Evolutionary conservation across 2,329 filamentous ascomycete species (phyloP).

Genomic region (Aspergillus fischeri): DNA sequence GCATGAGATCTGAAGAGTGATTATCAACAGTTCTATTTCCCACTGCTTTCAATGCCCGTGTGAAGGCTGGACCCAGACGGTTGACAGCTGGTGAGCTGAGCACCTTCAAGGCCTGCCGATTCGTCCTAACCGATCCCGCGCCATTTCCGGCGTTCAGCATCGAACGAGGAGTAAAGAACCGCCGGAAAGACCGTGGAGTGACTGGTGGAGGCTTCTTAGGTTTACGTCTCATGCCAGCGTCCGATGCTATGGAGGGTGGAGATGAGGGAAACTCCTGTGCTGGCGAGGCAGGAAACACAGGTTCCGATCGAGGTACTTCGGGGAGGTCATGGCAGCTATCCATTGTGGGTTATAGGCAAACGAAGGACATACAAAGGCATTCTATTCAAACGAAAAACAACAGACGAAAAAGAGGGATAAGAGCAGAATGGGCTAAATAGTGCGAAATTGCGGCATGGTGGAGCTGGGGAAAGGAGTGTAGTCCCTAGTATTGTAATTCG

Average conservation of each 20-base stretch:
- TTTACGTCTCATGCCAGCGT: conserved; percentile 34
- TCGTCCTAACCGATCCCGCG: conserved; percentile 35
- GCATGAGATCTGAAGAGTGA: conserved; percentile 27
- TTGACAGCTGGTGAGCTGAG: conserved; percentile 43
- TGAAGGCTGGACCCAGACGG: conserved; percentile 40
- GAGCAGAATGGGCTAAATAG: conserved; percentile 6
- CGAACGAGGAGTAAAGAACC: conserved; percentile 49
- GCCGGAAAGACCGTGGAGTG: conserved; percentile 48
- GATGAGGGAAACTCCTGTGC: conserved; percentile 38
- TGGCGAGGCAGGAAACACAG: conserved; percentile 27
- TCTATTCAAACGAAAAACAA: conserved; percentile 10
- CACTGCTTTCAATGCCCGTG: conserved; percentile 31
- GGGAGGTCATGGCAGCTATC: conserved; percentile 27
- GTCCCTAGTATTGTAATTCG: conserved; percentile 1
- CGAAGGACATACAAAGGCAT: conserved; percentile 17
- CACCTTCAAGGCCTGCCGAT: conserved; percentile 42
- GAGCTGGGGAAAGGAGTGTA: conserved; percentile 11
- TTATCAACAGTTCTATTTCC: conserved; percentile 23
- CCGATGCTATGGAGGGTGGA: conserved; percentile 39
- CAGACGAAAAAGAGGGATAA: background rate
- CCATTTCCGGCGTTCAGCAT: conserved; percentile 33
- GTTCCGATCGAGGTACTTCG: conserved; percentile 33
- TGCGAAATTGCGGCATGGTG: conserved; percentile 17
- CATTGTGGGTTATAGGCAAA: conserved; percentile 27
- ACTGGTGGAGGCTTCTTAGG: conserved; percentile 45